phyloP scores from a whole-genome alignment of 768 basidiomycete species.

The Mycena sanguinolenta region DNA sequence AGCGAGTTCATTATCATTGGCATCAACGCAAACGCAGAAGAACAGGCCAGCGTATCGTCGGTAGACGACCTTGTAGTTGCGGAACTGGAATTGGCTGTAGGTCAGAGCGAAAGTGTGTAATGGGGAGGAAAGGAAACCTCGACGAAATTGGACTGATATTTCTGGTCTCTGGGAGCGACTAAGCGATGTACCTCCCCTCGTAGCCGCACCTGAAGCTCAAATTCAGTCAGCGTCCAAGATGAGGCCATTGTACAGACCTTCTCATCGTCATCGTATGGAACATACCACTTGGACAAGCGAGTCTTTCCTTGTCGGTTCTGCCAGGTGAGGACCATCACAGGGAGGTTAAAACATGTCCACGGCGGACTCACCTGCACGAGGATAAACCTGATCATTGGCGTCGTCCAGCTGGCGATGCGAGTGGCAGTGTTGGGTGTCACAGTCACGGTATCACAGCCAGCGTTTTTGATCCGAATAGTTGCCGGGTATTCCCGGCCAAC shows the following conservation, averaged over 20 bases:
- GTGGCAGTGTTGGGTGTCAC: no score
- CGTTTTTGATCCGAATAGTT: no score
- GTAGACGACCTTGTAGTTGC: slow-evolving; percentile 98
- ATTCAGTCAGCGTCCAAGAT: background rate
- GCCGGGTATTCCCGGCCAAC: no score
- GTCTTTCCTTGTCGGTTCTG: slow-evolving; percentile 99
- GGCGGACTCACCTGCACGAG: slow-evolving; percentile 83
- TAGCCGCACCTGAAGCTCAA: slow-evolving; percentile 78
- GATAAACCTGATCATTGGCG: slow-evolving; percentile 93
- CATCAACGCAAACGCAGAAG: slow-evolving; percentile 97
- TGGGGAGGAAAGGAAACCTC: slow-evolving; percentile 69
- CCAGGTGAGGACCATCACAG: background rate
- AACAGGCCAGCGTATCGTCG: slow-evolving; percentile 97
- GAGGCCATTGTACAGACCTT: slow-evolving; percentile 69
- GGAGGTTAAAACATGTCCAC: background rate
- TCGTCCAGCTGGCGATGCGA: no score
- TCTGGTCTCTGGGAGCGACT: slow-evolving; percentile 97
- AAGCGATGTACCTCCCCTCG: slow-evolving; percentile 97
- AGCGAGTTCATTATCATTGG: slow-evolving; percentile 97
- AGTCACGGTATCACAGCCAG: no score
- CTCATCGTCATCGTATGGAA: slow-evolving; percentile 98
- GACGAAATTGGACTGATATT: slow-evolving; percentile 99
- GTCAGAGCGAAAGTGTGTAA: background rate
- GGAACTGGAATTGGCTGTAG: slow-evolving; percentile 71
- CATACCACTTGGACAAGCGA: slow-evolving; percentile 97